Conservation (phyloP, 2,329 filamentous ascomycete species). For the Chaetothyriales sp. region DNA sequence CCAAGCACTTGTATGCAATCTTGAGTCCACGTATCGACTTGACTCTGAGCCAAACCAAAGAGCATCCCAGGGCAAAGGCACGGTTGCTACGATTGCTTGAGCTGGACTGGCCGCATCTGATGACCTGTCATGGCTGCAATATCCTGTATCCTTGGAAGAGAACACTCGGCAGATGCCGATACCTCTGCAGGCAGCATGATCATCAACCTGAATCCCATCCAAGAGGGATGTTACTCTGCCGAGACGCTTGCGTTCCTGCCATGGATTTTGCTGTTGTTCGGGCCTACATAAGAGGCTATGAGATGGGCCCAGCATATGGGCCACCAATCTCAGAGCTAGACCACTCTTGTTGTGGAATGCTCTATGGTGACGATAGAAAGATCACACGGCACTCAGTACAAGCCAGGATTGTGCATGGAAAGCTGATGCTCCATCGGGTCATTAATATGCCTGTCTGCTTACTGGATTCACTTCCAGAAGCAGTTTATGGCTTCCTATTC, state of each 20-base stretch:
- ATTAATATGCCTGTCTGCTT: too few species aligned
- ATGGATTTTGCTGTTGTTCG: constrained; percentile 1
- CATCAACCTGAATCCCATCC: not conserved
- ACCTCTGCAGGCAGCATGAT: not conserved
- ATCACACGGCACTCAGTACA: not conserved
- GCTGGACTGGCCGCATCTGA: constrained; percentile 3
- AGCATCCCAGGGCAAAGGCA: too few species aligned
- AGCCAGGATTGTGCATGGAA: not conserved
- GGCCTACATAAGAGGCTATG: constrained; percentile 4
- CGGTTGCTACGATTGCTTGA: constrained; percentile 5
- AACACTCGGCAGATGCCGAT: not conserved
- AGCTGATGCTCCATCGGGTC: not conserved
- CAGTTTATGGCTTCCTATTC: too few species aligned
- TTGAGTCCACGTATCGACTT: too few species aligned
- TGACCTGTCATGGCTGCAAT: constrained; percentile 4
- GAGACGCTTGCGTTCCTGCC: not conserved
- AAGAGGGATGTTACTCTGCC: not conserved
- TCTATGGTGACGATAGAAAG: not conserved
- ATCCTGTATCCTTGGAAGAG: constrained; percentile 1
- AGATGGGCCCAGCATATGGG: constrained; percentile 4
- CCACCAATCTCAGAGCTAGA: constrained; percentile 4
- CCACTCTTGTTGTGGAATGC: constrained; percentile 2
- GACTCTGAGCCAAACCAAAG: too few species aligned
- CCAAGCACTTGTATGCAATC: too few species aligned
- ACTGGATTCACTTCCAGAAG: too few species aligned